These are phyloP conservation scores for Scedosporium minutisporum DNA, from an alignment of 2,329 filamentous ascomycete genomes.

Conservation along the genomic window DNA sequence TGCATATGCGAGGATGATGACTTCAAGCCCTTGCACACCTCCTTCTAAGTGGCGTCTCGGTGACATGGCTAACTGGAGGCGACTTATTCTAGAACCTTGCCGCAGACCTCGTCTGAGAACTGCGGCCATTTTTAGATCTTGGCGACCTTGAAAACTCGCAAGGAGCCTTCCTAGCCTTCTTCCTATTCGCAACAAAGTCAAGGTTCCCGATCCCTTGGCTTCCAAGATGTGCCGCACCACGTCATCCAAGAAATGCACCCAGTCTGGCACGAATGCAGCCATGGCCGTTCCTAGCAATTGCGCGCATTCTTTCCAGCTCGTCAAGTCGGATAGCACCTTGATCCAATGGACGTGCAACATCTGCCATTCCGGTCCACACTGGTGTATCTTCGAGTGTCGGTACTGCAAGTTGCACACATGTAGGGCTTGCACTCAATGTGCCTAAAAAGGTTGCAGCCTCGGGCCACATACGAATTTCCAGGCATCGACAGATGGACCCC, in stretches of 20 bases:
- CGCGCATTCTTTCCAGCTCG: slow-evolving; percentile 52
- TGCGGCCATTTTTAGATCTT: not conserved
- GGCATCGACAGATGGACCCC: not conserved
- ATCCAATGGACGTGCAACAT: slow-evolving; percentile 57
- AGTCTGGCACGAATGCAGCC: slow-evolving; percentile 12
- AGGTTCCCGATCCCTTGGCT: not conserved
- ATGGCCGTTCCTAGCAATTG: slow-evolving; percentile 50
- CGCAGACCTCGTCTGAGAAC: not conserved
- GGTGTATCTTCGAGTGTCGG: slow-evolving; percentile 59
- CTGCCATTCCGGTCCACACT: slow-evolving; percentile 55
- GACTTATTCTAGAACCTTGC: not conserved
- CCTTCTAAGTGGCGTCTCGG: not conserved
- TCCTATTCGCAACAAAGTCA: not conserved
- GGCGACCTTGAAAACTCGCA: not conserved
- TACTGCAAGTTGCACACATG: slow-evolving; percentile 61
- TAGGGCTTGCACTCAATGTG: slow-evolving; percentile 40
- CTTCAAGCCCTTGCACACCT: not conserved
- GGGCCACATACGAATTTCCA: not conserved
- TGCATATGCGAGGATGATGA: too few relatives aligned
- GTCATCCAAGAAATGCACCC: not conserved
- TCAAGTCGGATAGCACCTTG: slow-evolving; percentile 57
- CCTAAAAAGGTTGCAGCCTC: not conserved
- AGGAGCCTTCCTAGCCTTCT: not conserved
- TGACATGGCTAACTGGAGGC: not conserved
- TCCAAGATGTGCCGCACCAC: slow-evolving; percentile 1